Percentiles rank a stretch among this genome's conserved stretches.
Conservation (phyloP, 2,329 filamentous ascomycete species). For the Beauveria varroae region DNA sequence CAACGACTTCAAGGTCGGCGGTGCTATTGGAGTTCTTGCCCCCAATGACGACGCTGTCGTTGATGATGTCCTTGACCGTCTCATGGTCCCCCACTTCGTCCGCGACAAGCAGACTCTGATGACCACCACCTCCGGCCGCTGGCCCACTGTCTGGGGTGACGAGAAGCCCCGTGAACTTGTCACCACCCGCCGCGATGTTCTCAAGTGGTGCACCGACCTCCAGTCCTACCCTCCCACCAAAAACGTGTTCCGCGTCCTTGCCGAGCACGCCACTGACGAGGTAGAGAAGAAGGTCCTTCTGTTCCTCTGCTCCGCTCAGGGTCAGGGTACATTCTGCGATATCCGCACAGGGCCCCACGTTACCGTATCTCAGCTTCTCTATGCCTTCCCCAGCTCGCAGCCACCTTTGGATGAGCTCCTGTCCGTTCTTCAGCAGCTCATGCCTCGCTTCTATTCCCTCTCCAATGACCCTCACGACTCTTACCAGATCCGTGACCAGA, state of each 20-base stretch:
- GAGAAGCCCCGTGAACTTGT: conserved; percentile 78
- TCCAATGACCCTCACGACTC: conserved; percentile 88
- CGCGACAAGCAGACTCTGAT: conserved; percentile 78
- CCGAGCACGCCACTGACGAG: conserved; percentile 70
- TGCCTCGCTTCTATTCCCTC: conserved; percentile 97
- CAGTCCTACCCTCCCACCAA: conserved; percentile 91
- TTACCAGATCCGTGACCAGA: conserved; percentile 58
- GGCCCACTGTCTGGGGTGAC: conserved; percentile 97
- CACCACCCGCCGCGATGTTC: conserved; percentile 82
- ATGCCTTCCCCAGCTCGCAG: conserved; percentile 85
- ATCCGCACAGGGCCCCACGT: conserved; percentile 84
- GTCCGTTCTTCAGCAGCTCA: conserved; percentile 74
- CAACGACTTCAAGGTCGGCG: conserved; percentile 92
- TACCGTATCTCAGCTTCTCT: conserved; percentile 75
- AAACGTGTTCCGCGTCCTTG: conserved; percentile 73
- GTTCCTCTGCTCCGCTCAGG: conserved; percentile 82
- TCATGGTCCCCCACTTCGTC: conserved; percentile 73
- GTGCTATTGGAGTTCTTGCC: conserved; percentile 87
- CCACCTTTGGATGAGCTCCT: conserved; percentile 79
- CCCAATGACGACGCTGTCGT: conserved; percentile 74
- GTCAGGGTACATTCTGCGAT: conserved; percentile 88
- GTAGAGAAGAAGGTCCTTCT: conserved; percentile 84
- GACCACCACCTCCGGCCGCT: conserved; percentile 72
- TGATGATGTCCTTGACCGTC: conserved; percentile 73
- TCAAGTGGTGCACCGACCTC: conserved; percentile 93